Conservation (phyloP, 2,329 filamentous ascomycete species). For the Colletotrichum paranaense region DNA sequence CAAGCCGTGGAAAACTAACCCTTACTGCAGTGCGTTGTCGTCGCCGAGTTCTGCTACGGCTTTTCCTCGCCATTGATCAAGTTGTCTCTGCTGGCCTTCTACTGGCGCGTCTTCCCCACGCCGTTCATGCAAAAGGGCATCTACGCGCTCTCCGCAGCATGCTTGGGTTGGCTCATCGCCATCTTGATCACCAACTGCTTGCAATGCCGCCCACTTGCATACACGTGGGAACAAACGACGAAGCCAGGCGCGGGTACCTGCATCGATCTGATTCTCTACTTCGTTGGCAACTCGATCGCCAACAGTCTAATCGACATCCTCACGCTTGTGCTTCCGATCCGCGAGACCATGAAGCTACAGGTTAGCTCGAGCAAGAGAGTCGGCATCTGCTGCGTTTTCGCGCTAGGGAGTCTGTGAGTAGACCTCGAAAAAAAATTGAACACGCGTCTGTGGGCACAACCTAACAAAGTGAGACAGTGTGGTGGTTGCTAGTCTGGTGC, state of each 20-base stretch:
- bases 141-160: slow-evolving; percentile 3
- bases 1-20: background rate
- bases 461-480: background rate
- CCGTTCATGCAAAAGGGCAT: slow-evolving; percentile 15
- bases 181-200: slow-evolving; percentile 23
- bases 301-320: slow-evolving; percentile 21
- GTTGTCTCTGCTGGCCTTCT: slow-evolving; percentile 15
- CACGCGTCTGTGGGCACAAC: background rate
- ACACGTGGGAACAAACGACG: slow-evolving; percentile 7
- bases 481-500: slow-evolving; percentile 16
- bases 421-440: background rate
- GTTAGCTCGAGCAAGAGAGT: slow-evolving; percentile 17
- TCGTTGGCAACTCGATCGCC: slow-evolving; percentile 19
- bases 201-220: slow-evolving; percentile 15
- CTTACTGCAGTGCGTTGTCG: background rate
- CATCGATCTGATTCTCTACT: slow-evolving; percentile 15
- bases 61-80: slow-evolving; percentile 12
- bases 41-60: slow-evolving; percentile 31
- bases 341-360: slow-evolving; percentile 23
- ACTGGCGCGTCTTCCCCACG: slow-evolving; percentile 20
- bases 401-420: slow-evolving; percentile 16
- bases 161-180: slow-evolving; percentile 3
- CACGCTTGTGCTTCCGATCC: slow-evolving; percentile 14
- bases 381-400: slow-evolving; percentile 22
- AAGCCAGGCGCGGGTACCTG: slow-evolving; percentile 5